Evolutionary conservation across 768 basidiomycete species (phyloP).

Genomic region (Candolleomyces efflorescens): DNA sequence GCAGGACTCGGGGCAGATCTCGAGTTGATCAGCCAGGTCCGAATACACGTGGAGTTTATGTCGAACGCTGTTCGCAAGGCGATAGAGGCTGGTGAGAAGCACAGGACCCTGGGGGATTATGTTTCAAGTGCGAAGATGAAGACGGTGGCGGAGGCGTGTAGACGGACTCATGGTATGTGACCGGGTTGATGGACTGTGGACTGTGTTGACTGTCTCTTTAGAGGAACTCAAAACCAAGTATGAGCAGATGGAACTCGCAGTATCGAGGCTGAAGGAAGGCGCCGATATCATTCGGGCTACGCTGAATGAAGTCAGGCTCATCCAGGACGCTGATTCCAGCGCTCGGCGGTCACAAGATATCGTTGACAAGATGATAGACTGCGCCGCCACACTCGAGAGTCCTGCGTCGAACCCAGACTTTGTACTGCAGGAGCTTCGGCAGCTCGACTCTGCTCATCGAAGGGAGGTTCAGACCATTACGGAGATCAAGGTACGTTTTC

Average conservation of each 20-base stretch:
- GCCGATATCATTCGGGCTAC: conserved; percentile 54
- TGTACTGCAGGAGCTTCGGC: conserved; percentile 50
- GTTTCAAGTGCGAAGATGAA: conserved; percentile 77
- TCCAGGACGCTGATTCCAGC: conserved; percentile 58
- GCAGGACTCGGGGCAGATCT: conserved; percentile 66
- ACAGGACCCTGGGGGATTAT: conserved; percentile 74
- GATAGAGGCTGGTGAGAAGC: conserved; percentile 66
- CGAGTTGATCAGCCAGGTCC: conserved; percentile 61
- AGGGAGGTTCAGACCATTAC: conserved; percentile 56
- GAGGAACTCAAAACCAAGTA: conserved; percentile 59
- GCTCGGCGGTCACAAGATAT: conserved; percentile 55
- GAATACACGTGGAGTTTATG: conserved; percentile 73
- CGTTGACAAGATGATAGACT: conserved; percentile 50
- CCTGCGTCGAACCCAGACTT: conserved; percentile 3
- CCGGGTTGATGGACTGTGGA: background rate
- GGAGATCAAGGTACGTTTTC: conserved; percentile 45
- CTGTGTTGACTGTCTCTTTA: conserved; percentile 18
- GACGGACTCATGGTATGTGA: conserved; percentile 60
- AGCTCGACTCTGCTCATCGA: conserved; percentile 57
- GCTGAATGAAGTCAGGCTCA: conserved; percentile 37
- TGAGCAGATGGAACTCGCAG: conserved; percentile 47
- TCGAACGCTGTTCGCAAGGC: conserved; percentile 61
- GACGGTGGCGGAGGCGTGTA: conserved; percentile 71
- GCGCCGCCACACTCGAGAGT: conserved; percentile 49
- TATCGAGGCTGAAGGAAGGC: conserved; percentile 51